Conservation (phyloP, 495 filamentous ascomycete genomes). For the Eremomyces bilateralis region DNA sequence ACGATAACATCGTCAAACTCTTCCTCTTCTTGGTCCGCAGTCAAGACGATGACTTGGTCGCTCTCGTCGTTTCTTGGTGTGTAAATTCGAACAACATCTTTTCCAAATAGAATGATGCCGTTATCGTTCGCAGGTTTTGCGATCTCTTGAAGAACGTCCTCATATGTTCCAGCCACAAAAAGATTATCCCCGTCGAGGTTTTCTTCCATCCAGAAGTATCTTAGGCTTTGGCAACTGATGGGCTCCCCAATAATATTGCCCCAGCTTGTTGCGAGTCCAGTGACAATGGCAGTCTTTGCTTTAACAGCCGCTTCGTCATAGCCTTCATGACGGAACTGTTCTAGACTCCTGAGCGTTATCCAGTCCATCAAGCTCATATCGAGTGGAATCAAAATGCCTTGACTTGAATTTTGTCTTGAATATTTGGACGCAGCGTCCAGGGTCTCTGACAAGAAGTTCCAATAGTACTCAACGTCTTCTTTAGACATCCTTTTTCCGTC, state of each 20-base stretch:
- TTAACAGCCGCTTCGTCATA: slow-evolving; percentile 24
- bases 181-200: slow-evolving; percentile 82
- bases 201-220: slow-evolving; percentile 90
- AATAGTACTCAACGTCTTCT: slow-evolving; percentile 28
- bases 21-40: slow-evolving; percentile 24
- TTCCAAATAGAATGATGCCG: slow-evolving; percentile 38
- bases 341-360: slow-evolving; percentile 14
- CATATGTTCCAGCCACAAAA: slow-evolving; percentile 74
- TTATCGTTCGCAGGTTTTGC: slow-evolving; percentile 37
- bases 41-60: slow-evolving; percentile 21
- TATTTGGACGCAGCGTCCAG: slow-evolving; percentile 56
- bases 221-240: slow-evolving; percentile 59
- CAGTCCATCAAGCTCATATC: slow-evolving; percentile 39
- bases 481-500: slow-evolving; percentile 35
- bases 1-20: slow-evolving; percentile 71
- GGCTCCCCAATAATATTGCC: slow-evolving; percentile 71
- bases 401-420: slow-evolving; percentile 46
- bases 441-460: slow-evolving; percentile 52
- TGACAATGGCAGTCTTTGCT: slow-evolving; percentile 28
- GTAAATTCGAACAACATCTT: slow-evolving; percentile 31
- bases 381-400: no score
- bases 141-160: slow-evolving; percentile 46
- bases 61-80: slow-evolving; percentile 16
- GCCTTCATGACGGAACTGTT: slow-evolving; percentile 18
- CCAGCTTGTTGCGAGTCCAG: slow-evolving; percentile 58